Conservation (phyloP, 2,329 filamentous ascomycete species). For the Chaetothyriales sp. region DNA sequence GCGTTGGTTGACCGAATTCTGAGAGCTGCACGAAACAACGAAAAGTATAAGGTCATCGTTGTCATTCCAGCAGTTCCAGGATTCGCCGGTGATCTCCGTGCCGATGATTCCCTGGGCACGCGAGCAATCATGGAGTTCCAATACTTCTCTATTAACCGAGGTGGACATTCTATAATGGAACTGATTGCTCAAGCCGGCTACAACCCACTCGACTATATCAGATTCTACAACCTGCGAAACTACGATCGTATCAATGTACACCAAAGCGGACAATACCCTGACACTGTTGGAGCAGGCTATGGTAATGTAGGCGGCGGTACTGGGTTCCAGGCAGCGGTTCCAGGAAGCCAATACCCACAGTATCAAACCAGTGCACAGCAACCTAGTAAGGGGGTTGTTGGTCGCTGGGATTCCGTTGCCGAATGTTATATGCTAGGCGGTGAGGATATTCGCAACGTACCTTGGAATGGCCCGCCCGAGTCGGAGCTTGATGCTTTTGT, state of each 20-base stretch:
- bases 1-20: slow-evolving; percentile 67
- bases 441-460: slow-evolving; percentile 51
- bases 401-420: slow-evolving; percentile 62
- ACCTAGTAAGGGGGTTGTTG: slow-evolving; percentile 32
- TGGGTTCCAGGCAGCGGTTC: slow-evolving; percentile 9
- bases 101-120: slow-evolving; percentile 59
- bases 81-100: slow-evolving; percentile 67
- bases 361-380: slow-evolving; percentile 59
- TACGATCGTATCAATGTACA: slow-evolving; percentile 66
- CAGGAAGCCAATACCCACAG: slow-evolving; percentile 39
- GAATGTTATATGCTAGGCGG: slow-evolving; percentile 74
- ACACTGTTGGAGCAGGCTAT: slow-evolving; percentile 35
- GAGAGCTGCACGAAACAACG: slow-evolving; percentile 50
- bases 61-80: slow-evolving; percentile 68
- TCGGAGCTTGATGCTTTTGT: slow-evolving; percentile 50
- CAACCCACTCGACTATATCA: slow-evolving; percentile 59
- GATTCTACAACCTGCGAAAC: slow-evolving; percentile 73
- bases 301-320: slow-evolving; percentile 27
- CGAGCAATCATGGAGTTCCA: slow-evolving; percentile 83
- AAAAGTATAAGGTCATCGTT: slow-evolving; percentile 62
- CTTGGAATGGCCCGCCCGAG: slow-evolving; percentile 42
- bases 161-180: slow-evolving; percentile 66
- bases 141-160: slow-evolving; percentile 65
- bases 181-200: slow-evolving; percentile 51
- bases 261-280: slow-evolving; percentile 30